Conservation (phyloP, 805 yeast genomes). For the Myxozyma vanderwaltii region DNA sequence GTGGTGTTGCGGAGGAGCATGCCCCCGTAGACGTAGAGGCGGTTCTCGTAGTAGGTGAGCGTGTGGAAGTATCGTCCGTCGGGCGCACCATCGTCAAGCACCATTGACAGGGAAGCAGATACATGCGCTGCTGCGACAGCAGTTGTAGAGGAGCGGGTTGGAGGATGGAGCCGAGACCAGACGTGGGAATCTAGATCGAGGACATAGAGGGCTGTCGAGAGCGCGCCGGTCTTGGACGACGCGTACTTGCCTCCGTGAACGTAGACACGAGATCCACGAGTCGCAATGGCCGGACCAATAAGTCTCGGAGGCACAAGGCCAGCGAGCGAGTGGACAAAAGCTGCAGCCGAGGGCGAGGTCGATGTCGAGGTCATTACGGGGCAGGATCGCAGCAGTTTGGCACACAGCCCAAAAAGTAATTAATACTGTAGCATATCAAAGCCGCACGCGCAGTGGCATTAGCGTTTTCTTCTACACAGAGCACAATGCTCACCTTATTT, state of each 20-base stretch:
- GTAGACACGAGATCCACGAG: conserved; percentile 5
- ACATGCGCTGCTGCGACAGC: background rate
- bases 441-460: conserved; percentile 6
- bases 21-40: conserved; percentile 27
- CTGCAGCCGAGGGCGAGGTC: background rate
- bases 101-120: background rate
- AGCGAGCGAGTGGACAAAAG: conserved; percentile 2
- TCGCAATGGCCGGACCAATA: conserved; percentile 22
- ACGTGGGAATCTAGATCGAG: conserved; percentile 20
- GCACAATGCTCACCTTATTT: too few species aligned
- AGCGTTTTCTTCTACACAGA: too few species aligned
- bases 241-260: conserved; percentile 29
- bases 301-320: conserved; percentile 30
- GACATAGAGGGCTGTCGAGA: conserved; percentile 20
- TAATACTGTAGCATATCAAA: too few species aligned
- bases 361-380: background rate
- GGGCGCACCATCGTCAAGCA: conserved; percentile 16
- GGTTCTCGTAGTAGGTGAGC: conserved; percentile 12
- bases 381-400: too few species aligned
- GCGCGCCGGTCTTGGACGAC: background rate
- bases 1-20: conserved; percentile 1
- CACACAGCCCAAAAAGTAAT: too few species aligned
- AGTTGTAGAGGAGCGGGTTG: background rate
- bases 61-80: conserved; percentile 24
- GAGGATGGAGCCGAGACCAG: conserved; percentile 19